phyloP scores from a whole-genome alignment of 1,284 basidiomycete genomes.

The Exsudoporus floridanus region DNA sequence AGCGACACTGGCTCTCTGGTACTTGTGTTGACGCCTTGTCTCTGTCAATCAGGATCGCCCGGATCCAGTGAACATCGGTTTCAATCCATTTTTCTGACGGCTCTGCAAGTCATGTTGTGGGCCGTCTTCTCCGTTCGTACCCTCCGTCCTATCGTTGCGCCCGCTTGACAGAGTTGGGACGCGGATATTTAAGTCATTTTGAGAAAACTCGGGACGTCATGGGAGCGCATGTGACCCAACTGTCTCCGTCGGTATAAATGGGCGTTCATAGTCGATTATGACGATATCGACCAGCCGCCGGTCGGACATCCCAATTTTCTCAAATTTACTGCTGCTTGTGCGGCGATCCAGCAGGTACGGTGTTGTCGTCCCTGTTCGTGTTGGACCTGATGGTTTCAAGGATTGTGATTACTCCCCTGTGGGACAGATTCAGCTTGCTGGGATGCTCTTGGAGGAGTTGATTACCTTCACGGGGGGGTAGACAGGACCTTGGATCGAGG shows the following conservation, averaged over 20 bases:
- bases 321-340: conserved; percentile 41
- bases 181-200: conserved; percentile 34
- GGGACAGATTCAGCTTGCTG: conserved; percentile 43
- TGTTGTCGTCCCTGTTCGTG: background rate
- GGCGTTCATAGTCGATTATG: conserved; percentile 60
- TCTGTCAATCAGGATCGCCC: conserved; percentile 39
- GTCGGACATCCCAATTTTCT: conserved; percentile 47
- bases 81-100: conserved; percentile 49
- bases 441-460: conserved; percentile 37
- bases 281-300: conserved; percentile 40
- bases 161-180: background rate
- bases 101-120: conserved; percentile 51
- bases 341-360: conserved; percentile 37
- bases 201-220: conserved; percentile 35
- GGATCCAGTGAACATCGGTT: conserved; percentile 49
- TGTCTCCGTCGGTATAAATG: conserved; percentile 72
- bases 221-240: conserved; percentile 45
- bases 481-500: conserved; percentile 41
- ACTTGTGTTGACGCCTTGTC: background rate
- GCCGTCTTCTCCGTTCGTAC: conserved; percentile 48
- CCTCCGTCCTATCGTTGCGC: background rate
- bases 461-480: conserved; percentile 33
- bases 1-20: conserved; percentile 12
- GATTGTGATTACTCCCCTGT: conserved; percentile 38
- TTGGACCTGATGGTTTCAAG: conserved; percentile 20